Evolutionary conservation across 2,329 filamentous ascomycete species (phyloP).

Genomic region (Cladophialophora psammophila): DNA sequence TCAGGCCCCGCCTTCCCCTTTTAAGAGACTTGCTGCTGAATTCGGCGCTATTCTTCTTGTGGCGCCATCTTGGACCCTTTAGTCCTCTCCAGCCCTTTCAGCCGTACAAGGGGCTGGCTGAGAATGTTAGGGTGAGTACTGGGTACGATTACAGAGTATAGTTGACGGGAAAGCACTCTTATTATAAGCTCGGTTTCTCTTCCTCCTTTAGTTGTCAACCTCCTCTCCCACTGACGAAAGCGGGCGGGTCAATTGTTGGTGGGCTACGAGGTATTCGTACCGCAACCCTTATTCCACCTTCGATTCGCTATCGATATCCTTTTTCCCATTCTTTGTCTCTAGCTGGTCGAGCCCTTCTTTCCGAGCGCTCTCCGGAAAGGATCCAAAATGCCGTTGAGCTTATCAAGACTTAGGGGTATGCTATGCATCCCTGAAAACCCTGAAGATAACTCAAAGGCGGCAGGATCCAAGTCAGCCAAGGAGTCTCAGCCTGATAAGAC

Average conservation of each 20-base stretch:
- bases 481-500: slow-evolving; percentile 13
- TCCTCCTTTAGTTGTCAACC: neutral
- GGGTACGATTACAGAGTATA: neutral
- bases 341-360: neutral
- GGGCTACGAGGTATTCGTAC: neutral
- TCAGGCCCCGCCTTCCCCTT: neutral
- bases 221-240: neutral
- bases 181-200: neutral
- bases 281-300: neutral
- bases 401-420: slow-evolving; percentile 27
- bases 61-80: slow-evolving; percentile 11
- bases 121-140: slow-evolving; percentile 1
- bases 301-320: neutral
- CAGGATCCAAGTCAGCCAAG: slow-evolving; percentile 3
- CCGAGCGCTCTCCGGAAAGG: neutral
- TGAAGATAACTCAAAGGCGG: slow-evolving; percentile 13
- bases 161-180: neutral
- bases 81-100: slow-evolving; percentile 8
- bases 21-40: slow-evolving; percentile 15
- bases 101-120: slow-evolving; percentile 28
- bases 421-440: slow-evolving; percentile 21
- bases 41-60: slow-evolving; percentile 24
- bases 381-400: slow-evolving; percentile 25
- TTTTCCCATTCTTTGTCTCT: neutral
- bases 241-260: neutral